Conservation (phyloP, 257 asterid genomes). For the Cynanchum wilfordii region DNA sequence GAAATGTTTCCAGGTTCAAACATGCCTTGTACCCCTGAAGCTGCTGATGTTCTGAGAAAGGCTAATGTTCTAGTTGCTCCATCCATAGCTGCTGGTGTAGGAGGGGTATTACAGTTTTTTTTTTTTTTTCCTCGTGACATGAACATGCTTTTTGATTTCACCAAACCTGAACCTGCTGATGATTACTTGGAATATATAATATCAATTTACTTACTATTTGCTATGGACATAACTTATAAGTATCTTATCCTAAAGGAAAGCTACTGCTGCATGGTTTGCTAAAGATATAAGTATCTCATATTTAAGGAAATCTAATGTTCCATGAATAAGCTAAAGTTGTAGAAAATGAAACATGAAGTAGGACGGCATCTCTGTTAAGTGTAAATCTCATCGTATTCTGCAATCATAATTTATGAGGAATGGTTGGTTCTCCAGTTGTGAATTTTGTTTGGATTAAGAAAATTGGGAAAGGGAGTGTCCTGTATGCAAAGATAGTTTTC, state of each 20-base stretch:
- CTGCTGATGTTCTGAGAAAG: slow-evolving; percentile 81
- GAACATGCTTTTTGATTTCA: neutral
- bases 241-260: neutral
- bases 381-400: neutral
- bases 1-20: slow-evolving; percentile 55
- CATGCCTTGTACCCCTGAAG: slow-evolving; percentile 96
- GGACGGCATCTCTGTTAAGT: neutral
- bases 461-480: neutral
- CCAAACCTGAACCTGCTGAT: neutral
- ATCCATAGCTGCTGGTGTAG: slow-evolving; percentile 95
- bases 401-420: neutral
- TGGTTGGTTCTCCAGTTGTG: neutral
- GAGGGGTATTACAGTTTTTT: slow-evolving; percentile 71
- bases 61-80: slow-evolving; percentile 87
- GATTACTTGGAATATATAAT: neutral
- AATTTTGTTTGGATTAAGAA: neutral
- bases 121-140: neutral
- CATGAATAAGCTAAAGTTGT: neutral
- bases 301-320: neutral
- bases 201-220: neutral
- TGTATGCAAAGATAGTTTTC: neutral
- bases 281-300: neutral
- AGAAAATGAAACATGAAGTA: neutral
- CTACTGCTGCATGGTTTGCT: neutral
- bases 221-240: neutral